A percentile compares a stretch with the other conserved stretches of the same genome.
phyloP scores from a whole-genome alignment of 2,329 filamentous ascomycete genomes.

The Fonsecaea nubica region DNA sequence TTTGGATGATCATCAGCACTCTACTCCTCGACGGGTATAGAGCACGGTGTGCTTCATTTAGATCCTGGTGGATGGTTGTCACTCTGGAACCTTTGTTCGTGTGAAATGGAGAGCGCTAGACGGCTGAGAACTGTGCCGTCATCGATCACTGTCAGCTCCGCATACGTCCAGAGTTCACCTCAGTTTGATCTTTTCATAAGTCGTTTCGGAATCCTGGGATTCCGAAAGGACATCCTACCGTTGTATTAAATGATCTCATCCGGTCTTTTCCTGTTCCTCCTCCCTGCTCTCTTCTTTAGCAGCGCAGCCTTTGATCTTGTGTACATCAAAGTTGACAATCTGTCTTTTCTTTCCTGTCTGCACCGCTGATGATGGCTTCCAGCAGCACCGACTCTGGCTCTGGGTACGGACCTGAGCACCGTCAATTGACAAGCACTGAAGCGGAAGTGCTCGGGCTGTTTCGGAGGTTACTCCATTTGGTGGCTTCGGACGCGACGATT shows the following conservation, averaged over 20 bases:
- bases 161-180: not conserved
- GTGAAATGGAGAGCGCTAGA: slow-evolving; percentile 13
- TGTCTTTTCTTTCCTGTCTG: not conserved
- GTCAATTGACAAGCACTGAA: not conserved
- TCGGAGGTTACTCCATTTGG: not conserved
- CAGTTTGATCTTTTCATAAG: not conserved
- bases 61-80: slow-evolving; percentile 9
- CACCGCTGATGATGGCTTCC: too few species aligned
- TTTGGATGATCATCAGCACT: slow-evolving; percentile 8
- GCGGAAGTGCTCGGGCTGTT: not conserved
- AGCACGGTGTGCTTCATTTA: slow-evolving; percentile 13
- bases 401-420: not conserved
- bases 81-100: slow-evolving; percentile 13
- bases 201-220: not conserved
- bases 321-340: too few species aligned
- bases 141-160: not conserved
- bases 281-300: too few species aligned
- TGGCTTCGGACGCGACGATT: not conserved
- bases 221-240: not conserved
- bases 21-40: slow-evolving; percentile 13
- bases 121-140: not conserved
- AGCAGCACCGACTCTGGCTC: too few species aligned
- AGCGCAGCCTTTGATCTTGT: too few species aligned
- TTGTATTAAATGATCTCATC: not conserved
- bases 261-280: too few species aligned